Percentiles rank a stretch among this genome's conserved stretches.
Conservation (phyloP, 371 early-diverging fungal genomes). For the Apophysomyces trapeziformis region DNA sequence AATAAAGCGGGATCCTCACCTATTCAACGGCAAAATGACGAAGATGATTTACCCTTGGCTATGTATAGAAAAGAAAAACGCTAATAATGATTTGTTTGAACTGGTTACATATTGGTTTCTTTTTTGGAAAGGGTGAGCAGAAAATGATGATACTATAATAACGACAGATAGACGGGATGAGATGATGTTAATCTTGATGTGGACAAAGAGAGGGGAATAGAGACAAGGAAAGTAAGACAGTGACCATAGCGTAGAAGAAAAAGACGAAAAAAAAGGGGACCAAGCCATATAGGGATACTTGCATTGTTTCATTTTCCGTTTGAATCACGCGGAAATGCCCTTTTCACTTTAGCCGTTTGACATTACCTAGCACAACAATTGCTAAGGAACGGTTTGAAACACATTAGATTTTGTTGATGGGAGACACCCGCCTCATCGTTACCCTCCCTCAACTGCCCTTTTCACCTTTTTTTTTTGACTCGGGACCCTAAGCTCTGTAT, state of each 20-base stretch:
- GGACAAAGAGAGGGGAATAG: neutral
- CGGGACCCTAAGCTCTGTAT: constrained; percentile 2
- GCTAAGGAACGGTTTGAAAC: constrained; percentile 5
- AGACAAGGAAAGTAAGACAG: too few relatives aligned
- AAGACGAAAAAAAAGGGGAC: neutral
- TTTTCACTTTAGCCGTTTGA: neutral
- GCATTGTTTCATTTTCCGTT: neutral
- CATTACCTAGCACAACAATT: neutral
- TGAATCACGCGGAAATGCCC: neutral
- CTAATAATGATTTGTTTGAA: constrained; percentile 5
- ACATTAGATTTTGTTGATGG: neutral
- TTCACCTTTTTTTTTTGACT: constrained; percentile 1
- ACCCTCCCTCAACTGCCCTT: neutral
- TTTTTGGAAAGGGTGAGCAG: neutral
- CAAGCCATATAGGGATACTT: neutral
- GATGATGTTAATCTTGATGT: too few relatives aligned
- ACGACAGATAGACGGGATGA: neutral
- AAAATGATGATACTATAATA: neutral
- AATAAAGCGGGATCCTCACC: constrained; percentile 9
- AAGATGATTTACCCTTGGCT: constrained; percentile 26
- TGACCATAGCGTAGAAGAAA: too few relatives aligned
- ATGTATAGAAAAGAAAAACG: constrained; percentile 27
- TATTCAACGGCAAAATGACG: constrained; percentile 8
- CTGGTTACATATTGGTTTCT: neutral
- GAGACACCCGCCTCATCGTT: neutral